Base-by-base conservation (phyloP, 257 asterid species). In the Ilex aquifolium region DNA sequence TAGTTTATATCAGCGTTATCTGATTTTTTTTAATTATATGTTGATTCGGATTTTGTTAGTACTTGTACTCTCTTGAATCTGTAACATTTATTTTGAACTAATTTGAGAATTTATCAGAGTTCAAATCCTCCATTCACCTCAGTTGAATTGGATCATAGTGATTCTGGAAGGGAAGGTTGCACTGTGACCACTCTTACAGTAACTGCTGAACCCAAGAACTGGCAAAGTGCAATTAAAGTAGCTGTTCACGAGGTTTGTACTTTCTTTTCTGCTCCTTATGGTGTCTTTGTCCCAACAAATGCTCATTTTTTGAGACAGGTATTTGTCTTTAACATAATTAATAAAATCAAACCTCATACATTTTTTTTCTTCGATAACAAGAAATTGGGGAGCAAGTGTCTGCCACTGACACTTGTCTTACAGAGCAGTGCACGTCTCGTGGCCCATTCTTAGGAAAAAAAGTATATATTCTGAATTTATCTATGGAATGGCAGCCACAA, bases 101-200 rank as follows among this genome's bases (percentile, higher is more conserved):
- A 69, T 67, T 71, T 55, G 63, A 42, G 69, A 63, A 42, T 48
- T 68, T 87, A 79, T 36, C 85, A 93, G 99, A 93, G 95, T 76
- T 90, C 99, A 78, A 88, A 93, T 76, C 99, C 97, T 55, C 99
- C 99, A 17, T 93, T 93, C 76, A 90, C 99, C 56, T 85, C 99
- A 6, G 96, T 93, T 63, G 99, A 93, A 64, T 78, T 93, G 86
- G 99, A 93, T 78, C 99, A 93, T 78, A 90, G 97, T 74, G 99
- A 93, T 69, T 93, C 99, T 62, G 99, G 96, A 76, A 85, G 97
- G 69, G 99, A 93, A 90, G 96, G 97, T 52, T 93, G 99, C 80
- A 93, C 96, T 13, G 96, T 90, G 60, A 93, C 97, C 62, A 89
- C 99, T 72, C 97, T 93, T 71, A 93, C 99, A 2, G 91, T 90